phyloP scores from a whole-genome alignment of 805 yeast genomes.

The Starmerella gropengiesseri region DNA sequence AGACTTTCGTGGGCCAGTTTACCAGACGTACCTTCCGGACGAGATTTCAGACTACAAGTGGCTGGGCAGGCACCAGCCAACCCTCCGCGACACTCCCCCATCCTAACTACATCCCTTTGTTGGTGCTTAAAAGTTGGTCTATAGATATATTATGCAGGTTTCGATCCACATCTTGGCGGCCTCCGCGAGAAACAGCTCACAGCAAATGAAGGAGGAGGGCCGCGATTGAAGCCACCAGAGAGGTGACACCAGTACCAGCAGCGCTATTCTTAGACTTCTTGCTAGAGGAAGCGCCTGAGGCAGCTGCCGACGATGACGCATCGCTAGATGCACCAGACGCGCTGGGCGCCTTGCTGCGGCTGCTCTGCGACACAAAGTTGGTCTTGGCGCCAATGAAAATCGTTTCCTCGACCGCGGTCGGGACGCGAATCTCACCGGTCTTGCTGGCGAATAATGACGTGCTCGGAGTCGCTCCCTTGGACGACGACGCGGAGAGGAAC shows the following conservation, averaged over 20 bases:
- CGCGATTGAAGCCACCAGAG: background rate
- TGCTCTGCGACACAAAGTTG: no score
- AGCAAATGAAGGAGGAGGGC: background rate
- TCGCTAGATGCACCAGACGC: background rate
- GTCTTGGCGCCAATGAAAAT: background rate
- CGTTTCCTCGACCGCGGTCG: background rate
- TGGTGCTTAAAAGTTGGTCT: no score
- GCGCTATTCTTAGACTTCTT: background rate
- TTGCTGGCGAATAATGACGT: background rate
- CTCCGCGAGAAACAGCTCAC: no score
- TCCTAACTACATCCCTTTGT: no score
- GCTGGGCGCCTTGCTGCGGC: background rate
- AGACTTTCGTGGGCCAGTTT: constrained; percentile 59
- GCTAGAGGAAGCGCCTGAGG: background rate
- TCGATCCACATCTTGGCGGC: no score
- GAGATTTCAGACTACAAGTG: constrained; percentile 26
- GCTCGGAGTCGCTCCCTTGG: no score
- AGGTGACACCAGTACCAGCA: background rate
- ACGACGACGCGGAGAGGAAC: background rate
- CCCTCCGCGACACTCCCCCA: constrained; percentile 1
- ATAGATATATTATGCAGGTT: no score
- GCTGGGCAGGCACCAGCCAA: constrained; percentile 16
- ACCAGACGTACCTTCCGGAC: constrained; percentile 59
- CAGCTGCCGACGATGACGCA: background rate
- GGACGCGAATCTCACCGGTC: background rate